These are phyloP conservation scores for Arctium minus DNA, from an alignment of 129 eudicot genomes.

Conservation along the genomic window DNA sequence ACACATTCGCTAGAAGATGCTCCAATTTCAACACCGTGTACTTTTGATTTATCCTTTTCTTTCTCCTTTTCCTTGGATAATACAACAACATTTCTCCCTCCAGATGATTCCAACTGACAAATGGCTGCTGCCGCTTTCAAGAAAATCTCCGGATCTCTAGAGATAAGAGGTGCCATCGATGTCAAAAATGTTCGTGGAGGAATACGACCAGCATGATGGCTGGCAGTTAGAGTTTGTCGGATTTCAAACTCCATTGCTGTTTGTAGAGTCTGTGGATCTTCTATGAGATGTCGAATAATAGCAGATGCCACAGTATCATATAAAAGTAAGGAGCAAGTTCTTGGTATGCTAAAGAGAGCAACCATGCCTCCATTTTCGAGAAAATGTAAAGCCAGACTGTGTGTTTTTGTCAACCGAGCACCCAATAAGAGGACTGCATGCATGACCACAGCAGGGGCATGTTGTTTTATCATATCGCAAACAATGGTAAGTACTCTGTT, in stretches of 20 bases:
- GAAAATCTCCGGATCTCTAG: conserved; percentile 85
- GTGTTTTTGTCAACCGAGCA: conserved; percentile 91
- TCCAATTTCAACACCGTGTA: conserved; percentile 54
- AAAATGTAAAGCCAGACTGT: conserved; percentile 64
- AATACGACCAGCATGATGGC: conserved; percentile 73
- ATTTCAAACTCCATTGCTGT: conserved; percentile 94
- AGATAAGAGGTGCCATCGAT: conserved; percentile 85
- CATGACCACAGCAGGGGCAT: conserved; percentile 76
- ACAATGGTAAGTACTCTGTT: conserved; percentile 51
- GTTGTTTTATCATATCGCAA: conserved; percentile 73
- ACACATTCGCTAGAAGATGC: conserved; percentile 41
- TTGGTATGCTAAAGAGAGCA: conserved; percentile 80
- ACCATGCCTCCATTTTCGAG: conserved; percentile 80
- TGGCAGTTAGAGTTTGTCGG: conserved; percentile 68
- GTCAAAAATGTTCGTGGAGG: conserved; percentile 72
- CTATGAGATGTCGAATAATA: conserved; percentile 82
- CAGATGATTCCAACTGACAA: conserved; percentile 88
- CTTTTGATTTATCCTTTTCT: conserved; percentile 61
- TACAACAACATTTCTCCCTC: conserved; percentile 69
- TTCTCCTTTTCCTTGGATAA: conserved; percentile 68
- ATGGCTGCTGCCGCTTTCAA: conserved; percentile 81
- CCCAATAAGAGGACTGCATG: conserved; percentile 83
- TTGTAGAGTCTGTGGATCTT: conserved; percentile 95
- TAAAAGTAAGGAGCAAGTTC: conserved; percentile 75
- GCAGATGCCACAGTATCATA: conserved; percentile 93